Percentiles rank a stretch among this genome's conserved stretches.
Evolutionary conservation across 768 basidiomycete species (phyloP).

Genomic region (Royoungia palumana): DNA sequence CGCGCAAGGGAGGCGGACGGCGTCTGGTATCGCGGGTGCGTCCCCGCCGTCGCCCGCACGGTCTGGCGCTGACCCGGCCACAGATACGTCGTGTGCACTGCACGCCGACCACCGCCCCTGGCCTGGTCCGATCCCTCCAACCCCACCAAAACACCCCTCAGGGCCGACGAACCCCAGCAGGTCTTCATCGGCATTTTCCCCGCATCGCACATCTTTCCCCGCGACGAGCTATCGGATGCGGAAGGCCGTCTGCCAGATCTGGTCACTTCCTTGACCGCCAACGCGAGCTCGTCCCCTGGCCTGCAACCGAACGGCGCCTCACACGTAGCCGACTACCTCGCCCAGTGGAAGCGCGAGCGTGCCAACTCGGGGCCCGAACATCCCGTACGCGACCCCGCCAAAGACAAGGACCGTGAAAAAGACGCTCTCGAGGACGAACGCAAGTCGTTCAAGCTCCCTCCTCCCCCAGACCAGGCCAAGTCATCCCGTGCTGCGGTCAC

Average conservation of each 20-base stretch:
- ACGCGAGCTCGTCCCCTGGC: slow-evolving; percentile 27
- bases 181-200: slow-evolving; percentile 96
- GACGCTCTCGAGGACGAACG: slow-evolving; percentile 61
- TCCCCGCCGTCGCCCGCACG: slow-evolving; percentile 17
- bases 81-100: slow-evolving; percentile 86
- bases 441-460: slow-evolving; percentile 69
- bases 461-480: slow-evolving; percentile 71
- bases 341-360: slow-evolving; percentile 41
- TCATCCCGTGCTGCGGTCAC: slow-evolving; percentile 69
- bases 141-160: slow-evolving; percentile 45
- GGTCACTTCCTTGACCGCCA: slow-evolving; percentile 50
- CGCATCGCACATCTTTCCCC: slow-evolving; percentile 80
- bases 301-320: slow-evolving; percentile 35
- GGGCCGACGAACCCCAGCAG: slow-evolving; percentile 75
- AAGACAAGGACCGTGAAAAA: slow-evolving; percentile 55
- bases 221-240: slow-evolving; percentile 84
- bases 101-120: slow-evolving; percentile 62
- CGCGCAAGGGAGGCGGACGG: slow-evolving; percentile 71
- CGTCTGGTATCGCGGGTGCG: slow-evolving; percentile 93
- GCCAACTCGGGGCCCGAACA: slow-evolving; percentile 26
- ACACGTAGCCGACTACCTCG: slow-evolving; percentile 45
- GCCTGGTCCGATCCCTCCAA: slow-evolving; percentile 62
- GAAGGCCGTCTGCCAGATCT: slow-evolving; percentile 81
- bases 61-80: neutral
- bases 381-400: slow-evolving; percentile 27